Conservation (phyloP, 2,329 filamentous ascomycete genomes). For the Helotiales sp. region DNA sequence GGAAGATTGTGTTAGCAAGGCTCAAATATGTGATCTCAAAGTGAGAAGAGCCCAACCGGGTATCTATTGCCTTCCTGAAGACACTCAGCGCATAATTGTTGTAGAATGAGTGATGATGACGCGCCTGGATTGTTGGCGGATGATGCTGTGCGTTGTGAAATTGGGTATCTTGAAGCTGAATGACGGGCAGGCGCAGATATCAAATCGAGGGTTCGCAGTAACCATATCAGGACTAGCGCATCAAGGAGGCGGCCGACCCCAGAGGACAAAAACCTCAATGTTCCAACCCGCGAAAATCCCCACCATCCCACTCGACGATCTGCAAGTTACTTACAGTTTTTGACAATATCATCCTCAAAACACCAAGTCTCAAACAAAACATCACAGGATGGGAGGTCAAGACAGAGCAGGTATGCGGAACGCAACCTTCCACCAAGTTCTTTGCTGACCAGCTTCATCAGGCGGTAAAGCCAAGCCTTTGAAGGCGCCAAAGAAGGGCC, state of each 20-base stretch:
- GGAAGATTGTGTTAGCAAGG: constrained; percentile 39
- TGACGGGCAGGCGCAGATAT: background rate
- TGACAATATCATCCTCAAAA: background rate
- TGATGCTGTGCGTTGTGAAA: background rate
- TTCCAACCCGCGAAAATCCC: constrained; percentile 20
- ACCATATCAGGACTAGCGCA: constrained; percentile 2
- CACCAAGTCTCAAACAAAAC: constrained; percentile 40
- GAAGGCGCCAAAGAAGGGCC: constrained; percentile 84
- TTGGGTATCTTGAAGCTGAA: background rate
- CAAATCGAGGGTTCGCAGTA: background rate
- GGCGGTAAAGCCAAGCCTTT: constrained; percentile 82
- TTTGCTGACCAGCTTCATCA: constrained; percentile 39
- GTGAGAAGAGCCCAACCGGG: constrained; percentile 40
- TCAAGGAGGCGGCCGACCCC: background rate
- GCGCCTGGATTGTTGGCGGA: background rate
- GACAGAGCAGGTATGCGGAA: constrained; percentile 60
- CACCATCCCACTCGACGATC: constrained; percentile 13
- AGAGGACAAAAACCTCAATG: constrained; percentile 14
- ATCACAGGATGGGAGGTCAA: constrained; percentile 65
- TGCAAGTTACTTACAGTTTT: background rate
- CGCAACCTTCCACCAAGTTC: constrained; percentile 7
- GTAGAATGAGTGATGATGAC: background rate
- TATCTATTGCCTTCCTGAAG: constrained; percentile 36
- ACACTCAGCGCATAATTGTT: constrained; percentile 32
- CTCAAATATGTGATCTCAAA: constrained; percentile 35